Percentiles rank a stretch among this genome's conserved stretches.
Evolutionary conservation across 192 early-diverging fungal genomes (phyloP).

Genomic region (Umbelopsis vinacea): DNA sequence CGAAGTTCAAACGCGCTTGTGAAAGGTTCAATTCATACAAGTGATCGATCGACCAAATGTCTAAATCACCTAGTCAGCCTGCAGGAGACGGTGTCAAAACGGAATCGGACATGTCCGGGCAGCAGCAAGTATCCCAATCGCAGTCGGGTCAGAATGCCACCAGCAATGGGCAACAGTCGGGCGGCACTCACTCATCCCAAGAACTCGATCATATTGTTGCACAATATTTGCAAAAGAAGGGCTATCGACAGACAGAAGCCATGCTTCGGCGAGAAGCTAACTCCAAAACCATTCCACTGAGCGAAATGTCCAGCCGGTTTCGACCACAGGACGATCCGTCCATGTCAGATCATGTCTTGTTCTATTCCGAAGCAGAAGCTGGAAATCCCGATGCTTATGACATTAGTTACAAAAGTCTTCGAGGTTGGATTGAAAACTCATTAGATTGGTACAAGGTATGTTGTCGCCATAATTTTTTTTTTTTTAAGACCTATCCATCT

Average conservation of each 20-base stretch:
- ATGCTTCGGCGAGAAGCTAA: constrained; percentile 66
- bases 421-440: constrained; percentile 91
- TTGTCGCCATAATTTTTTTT: background rate
- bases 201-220: constrained; percentile 66
- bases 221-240: constrained; percentile 70
- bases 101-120: constrained; percentile 1
- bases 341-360: constrained; percentile 65
- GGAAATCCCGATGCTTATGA: constrained; percentile 86
- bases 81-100: constrained; percentile 19
- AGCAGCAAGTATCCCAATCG: constrained; percentile 11
- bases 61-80: constrained; percentile 22
- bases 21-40: background rate
- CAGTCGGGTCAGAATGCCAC: background rate
- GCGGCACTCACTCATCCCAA: constrained; percentile 36
- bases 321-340: constrained; percentile 53
- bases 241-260: constrained; percentile 68
- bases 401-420: constrained; percentile 74
- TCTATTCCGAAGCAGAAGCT: constrained; percentile 71
- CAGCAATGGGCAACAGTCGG: background rate
- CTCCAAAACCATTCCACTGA: constrained; percentile 33
- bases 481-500: background rate
- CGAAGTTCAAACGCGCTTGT: background rate
- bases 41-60: constrained; percentile 18
- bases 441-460: constrained; percentile 92
- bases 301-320: constrained; percentile 8